A percentile compares a stretch with the other conserved stretches of the same genome.
phyloP scores from a whole-genome alignment of 2,329 filamentous ascomycete species.

The Venturia effusa region DNA sequence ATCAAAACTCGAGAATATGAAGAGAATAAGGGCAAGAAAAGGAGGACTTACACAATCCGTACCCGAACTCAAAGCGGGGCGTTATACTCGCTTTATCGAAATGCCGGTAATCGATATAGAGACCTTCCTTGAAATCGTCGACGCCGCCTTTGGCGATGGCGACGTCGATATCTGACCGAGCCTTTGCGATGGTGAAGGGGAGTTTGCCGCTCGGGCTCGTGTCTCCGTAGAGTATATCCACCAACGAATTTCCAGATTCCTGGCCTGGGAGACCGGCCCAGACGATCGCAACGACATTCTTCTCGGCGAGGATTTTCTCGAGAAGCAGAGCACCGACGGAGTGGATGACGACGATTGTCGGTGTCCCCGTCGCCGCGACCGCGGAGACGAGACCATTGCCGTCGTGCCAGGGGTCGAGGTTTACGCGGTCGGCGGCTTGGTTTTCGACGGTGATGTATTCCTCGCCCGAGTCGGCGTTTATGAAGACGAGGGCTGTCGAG shows the following conservation, averaged over 20 bases:
- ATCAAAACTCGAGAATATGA: too few species aligned
- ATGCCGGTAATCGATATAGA: conserved; percentile 35
- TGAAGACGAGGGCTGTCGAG: conserved; percentile 33
- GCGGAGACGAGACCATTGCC: conserved; percentile 30
- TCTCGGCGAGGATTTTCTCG: conserved; percentile 25
- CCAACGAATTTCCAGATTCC: conserved; percentile 35
- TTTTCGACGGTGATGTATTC: conserved; percentile 37
- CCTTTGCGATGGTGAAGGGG: conserved; percentile 37
- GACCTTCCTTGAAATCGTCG: conserved; percentile 29
- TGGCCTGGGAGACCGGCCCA: conserved; percentile 31
- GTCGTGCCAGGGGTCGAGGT: conserved; percentile 36
- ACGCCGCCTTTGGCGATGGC: conserved; percentile 16
- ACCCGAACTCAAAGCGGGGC: conserved; percentile 35
- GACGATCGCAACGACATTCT: conserved; percentile 28
- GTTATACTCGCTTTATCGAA: conserved; percentile 31
- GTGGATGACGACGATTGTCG: conserved; percentile 29
- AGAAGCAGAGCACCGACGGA: conserved; percentile 27
- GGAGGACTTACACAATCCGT: conserved; percentile 26
- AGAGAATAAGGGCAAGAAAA: background rate
- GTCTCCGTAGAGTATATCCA: conserved; percentile 35
- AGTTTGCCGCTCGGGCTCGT: conserved; percentile 42
- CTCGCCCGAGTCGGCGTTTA: conserved; percentile 38
- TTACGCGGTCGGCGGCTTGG: conserved; percentile 36
- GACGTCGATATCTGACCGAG: conserved; percentile 22
- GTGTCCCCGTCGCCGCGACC: conserved; percentile 26